A percentile compares a stretch with the other conserved stretches of the same genome.
phyloP scores from a whole-genome alignment of 495 filamentous ascomycete genomes.

The Neurospora cerealis region DNA sequence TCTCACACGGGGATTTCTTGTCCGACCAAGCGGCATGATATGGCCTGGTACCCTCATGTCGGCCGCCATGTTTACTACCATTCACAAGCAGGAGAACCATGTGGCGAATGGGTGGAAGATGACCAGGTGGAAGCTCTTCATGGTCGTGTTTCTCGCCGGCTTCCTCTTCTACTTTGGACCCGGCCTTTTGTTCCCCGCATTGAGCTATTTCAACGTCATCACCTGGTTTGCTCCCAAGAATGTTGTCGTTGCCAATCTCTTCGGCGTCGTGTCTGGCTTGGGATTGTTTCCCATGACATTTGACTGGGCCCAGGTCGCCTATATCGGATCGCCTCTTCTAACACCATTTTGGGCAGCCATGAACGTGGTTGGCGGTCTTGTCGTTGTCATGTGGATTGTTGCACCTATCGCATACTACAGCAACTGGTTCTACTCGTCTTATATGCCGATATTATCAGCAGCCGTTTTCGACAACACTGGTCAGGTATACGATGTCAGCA shows the following conservation, averaged over 20 bases:
- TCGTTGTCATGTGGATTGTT: slow-evolving; percentile 82
- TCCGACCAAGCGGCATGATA: slow-evolving; percentile 79
- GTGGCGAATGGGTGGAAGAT: slow-evolving; percentile 78
- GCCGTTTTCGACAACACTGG: slow-evolving; percentile 77
- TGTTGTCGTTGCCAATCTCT: slow-evolving; percentile 68
- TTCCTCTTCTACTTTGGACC: slow-evolving; percentile 79
- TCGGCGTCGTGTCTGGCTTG: slow-evolving; percentile 75
- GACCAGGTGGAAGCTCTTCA: slow-evolving; percentile 74
- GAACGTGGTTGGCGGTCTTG: slow-evolving; percentile 77
- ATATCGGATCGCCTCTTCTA: slow-evolving; percentile 77
- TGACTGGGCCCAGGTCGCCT: slow-evolving; percentile 89
- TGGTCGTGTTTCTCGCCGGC: slow-evolving; percentile 53
- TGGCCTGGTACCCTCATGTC: slow-evolving; percentile 87
- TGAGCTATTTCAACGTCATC: slow-evolving; percentile 84
- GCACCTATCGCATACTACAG: slow-evolving; percentile 75
- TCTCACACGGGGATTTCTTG: slow-evolving; percentile 65
- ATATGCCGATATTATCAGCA: slow-evolving; percentile 69
- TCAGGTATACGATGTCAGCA: slow-evolving; percentile 62
- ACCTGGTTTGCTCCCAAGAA: slow-evolving; percentile 84
- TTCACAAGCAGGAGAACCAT: slow-evolving; percentile 75
- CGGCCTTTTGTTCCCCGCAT: slow-evolving; percentile 72
- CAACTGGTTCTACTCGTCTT: slow-evolving; percentile 66
- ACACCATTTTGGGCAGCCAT: slow-evolving; percentile 88
- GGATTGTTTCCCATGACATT: slow-evolving; percentile 84
- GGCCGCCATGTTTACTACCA: slow-evolving; percentile 73